Evolutionary conservation across 805 yeast species (phyloP).

Genomic region (Nakazawaea ambrosiae): DNA sequence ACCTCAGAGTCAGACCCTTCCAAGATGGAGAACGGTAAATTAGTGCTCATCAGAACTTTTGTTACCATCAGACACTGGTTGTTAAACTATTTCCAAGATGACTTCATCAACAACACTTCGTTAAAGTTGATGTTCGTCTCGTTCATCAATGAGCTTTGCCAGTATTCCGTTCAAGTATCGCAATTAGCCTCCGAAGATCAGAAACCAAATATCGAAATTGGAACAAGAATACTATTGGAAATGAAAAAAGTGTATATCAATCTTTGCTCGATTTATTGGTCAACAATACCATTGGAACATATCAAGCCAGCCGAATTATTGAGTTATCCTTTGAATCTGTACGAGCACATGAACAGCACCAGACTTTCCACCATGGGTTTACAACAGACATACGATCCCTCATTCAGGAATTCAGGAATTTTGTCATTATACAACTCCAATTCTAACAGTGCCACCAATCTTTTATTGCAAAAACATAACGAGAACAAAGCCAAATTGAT

Average conservation of each 20-base stretch:
- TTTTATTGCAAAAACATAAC: constrained; percentile 9
- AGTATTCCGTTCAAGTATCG: background rate
- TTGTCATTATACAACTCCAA: constrained; percentile 25
- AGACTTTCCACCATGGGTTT: constrained; percentile 31
- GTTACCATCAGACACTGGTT: constrained; percentile 88
- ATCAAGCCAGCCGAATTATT: constrained; percentile 16
- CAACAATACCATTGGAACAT: constrained; percentile 18
- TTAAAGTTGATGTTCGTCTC: constrained; percentile 37
- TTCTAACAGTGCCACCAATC: constrained; percentile 18
- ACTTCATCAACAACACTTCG: constrained; percentile 52
- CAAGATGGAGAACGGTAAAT: constrained; percentile 43
- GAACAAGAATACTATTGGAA: constrained; percentile 23
- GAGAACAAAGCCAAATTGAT: constrained; percentile 3
- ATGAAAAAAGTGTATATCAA: constrained; percentile 25
- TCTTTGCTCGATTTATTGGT: constrained; percentile 26
- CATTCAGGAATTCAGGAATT: constrained; percentile 33
- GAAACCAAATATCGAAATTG: constrained; percentile 9
- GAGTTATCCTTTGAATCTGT: constrained; percentile 17
- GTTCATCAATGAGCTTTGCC: constrained; percentile 33
- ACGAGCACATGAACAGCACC: constrained; percentile 20
- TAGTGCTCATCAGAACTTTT: constrained; percentile 73
- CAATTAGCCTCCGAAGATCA: background rate
- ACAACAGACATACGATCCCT: constrained; percentile 30
- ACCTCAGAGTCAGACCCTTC: too few relatives aligned
- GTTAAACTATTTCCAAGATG: constrained; percentile 79